Evolutionary conservation across 345 rosid genomes (phyloP).

Genomic region (Punica granatum): DNA sequence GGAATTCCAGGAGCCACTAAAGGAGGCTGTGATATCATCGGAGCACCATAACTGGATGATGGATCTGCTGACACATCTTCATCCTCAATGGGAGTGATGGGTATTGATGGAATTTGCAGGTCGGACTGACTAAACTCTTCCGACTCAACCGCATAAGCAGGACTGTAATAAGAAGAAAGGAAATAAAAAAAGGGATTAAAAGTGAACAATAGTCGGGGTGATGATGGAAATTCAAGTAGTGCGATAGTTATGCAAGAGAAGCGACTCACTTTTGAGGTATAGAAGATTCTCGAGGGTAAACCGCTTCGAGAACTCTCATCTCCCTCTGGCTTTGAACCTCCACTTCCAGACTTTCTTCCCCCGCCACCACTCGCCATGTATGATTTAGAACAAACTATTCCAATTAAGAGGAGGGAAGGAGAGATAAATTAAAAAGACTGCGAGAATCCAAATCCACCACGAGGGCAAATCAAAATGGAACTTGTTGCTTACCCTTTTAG

Average conservation of each 20-base stretch:
- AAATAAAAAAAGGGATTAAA: slow-evolving; percentile 11
- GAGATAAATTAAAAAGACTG: background rate
- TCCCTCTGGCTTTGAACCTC: slow-evolving; percentile 73
- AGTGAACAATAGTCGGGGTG: slow-evolving; percentile 37
- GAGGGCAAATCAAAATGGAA: background rate
- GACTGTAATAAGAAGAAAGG: slow-evolving; percentile 61
- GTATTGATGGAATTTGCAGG: slow-evolving; percentile 45
- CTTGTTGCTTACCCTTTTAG: slow-evolving; percentile 45
- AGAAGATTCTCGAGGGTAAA: slow-evolving; percentile 81
- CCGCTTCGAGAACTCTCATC: slow-evolving; percentile 89
- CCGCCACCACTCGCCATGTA: slow-evolving; percentile 83
- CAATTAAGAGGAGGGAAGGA: background rate
- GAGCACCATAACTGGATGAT: slow-evolving; percentile 20
- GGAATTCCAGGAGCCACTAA: slow-evolving; percentile 25
- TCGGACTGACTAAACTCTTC: slow-evolving; percentile 36
- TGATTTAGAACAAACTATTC: slow-evolving; percentile 50
- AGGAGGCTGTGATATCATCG: slow-evolving; percentile 27
- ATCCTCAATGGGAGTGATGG: slow-evolving; percentile 77
- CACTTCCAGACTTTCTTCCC: slow-evolving; percentile 77
- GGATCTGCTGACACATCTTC: slow-evolving; percentile 51
- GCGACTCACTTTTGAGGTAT: slow-evolving; percentile 69
- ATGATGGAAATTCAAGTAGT: slow-evolving; percentile 14
- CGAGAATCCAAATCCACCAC: background rate
- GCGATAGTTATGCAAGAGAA: slow-evolving; percentile 13
- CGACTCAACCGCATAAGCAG: slow-evolving; percentile 37